Evolutionary conservation across 805 yeast species (phyloP).

Genomic region (Teunomyces pallodes): DNA sequence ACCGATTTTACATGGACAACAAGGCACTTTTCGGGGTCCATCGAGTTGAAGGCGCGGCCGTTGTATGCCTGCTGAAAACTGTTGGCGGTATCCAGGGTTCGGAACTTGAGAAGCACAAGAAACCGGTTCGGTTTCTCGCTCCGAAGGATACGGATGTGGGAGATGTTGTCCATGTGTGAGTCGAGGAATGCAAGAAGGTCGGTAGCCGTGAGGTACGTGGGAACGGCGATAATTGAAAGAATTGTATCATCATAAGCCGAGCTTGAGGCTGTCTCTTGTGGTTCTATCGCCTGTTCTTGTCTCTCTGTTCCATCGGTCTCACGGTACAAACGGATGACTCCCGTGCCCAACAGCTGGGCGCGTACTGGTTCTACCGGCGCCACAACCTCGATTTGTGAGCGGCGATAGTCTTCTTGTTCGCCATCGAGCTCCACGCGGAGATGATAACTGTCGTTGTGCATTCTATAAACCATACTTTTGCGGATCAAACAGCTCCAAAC

Average conservation of each 20-base stretch:
- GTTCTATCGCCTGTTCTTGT: too few relatives aligned
- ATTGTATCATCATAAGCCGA: constrained; percentile 55
- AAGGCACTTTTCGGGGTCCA: constrained; percentile 88
- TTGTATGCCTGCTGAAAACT: constrained; percentile 63
- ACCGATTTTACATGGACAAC: constrained; percentile 68
- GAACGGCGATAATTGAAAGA: constrained; percentile 80
- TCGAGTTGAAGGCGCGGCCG: constrained; percentile 74
- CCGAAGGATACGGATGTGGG: constrained; percentile 72
- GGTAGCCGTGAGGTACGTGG: constrained; percentile 81
- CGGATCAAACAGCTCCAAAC: constrained; percentile 47
- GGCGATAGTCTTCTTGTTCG: constrained; percentile 22
- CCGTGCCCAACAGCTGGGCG: constrained; percentile 69
- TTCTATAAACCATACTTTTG: constrained; percentile 22
- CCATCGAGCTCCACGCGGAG: constrained; percentile 26
- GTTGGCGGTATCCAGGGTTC: constrained; percentile 52
- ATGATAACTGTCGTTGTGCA: constrained; percentile 33
- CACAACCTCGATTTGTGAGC: constrained; percentile 25
- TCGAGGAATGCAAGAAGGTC: constrained; percentile 83
- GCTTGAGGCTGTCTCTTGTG: constrained; percentile 18
- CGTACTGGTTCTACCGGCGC: constrained; percentile 44
- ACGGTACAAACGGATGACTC: constrained; percentile 66
- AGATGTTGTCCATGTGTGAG: constrained; percentile 51
- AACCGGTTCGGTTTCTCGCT: constrained; percentile 67
- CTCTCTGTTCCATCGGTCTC: constrained; percentile 13
- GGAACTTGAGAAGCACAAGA: constrained; percentile 76